phyloP scores from a whole-genome alignment of 2,329 filamentous ascomycete genomes.

The Huntiella savannae region DNA sequence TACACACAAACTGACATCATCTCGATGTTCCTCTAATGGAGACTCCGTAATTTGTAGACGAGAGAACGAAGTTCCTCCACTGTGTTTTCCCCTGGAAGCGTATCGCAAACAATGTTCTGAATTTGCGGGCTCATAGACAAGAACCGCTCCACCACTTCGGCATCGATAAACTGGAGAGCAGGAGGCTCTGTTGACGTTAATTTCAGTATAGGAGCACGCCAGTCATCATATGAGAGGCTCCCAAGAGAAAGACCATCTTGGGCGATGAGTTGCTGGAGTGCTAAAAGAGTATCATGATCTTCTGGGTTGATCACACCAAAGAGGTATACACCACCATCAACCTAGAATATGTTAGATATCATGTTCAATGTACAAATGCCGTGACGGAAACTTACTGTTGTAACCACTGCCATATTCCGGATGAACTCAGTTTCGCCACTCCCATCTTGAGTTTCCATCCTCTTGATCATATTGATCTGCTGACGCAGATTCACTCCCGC shows the following conservation, averaged over 20 bases:
- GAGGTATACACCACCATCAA: conserved; percentile 81
- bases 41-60: conserved; percentile 41
- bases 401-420: too few species aligned
- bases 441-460: conserved; percentile 40
- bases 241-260: conserved; percentile 49
- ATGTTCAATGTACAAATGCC: too few species aligned
- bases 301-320: conserved; percentile 58
- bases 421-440: too few species aligned
- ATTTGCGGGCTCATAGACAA: conserved; percentile 45
- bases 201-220: conserved; percentile 65
- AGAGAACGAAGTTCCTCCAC: conserved; percentile 43
- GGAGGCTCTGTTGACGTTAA: conserved; percentile 47
- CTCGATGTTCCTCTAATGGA: conserved; percentile 27
- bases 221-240: conserved; percentile 55
- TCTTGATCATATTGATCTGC: conserved; percentile 75
- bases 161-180: conserved; percentile 78
- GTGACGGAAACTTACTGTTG: conserved; percentile 39
- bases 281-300: conserved; percentile 63
- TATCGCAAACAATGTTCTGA: conserved; percentile 34
- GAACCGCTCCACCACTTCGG: conserved; percentile 75
- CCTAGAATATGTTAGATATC: conserved; percentile 26
- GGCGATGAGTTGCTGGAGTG: conserved; percentile 56
- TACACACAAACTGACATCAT: not conserved
- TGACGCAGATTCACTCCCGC: conserved; percentile 78
- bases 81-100: conserved; percentile 30